phyloP scores from a whole-genome alignment of 1,284 basidiomycete genomes.

The Cutaneotrichosporon mucoides region DNA sequence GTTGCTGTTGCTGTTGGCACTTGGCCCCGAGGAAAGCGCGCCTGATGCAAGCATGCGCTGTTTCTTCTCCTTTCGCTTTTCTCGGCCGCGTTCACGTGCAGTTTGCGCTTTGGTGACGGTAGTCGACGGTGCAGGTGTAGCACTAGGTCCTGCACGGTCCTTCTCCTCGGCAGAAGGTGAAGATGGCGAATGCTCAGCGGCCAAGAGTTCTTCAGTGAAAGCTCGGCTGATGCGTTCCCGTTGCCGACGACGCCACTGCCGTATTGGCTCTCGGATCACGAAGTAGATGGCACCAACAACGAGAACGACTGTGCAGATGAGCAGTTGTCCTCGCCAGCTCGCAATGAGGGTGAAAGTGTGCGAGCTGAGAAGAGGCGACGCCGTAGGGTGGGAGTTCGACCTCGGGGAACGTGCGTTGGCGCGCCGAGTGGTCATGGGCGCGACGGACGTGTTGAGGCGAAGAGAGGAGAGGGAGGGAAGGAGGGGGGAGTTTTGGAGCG shows the following conservation, averaged over 20 bases:
- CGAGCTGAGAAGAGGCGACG: conserved; percentile 30
- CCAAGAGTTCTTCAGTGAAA: conserved; percentile 32
- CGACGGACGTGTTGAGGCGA: not conserved
- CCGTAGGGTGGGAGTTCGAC: not conserved
- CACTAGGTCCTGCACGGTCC: conserved; percentile 8
- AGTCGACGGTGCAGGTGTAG: conserved; percentile 7
- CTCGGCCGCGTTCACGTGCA: conserved; percentile 31
- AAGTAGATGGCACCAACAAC: conserved; percentile 41
- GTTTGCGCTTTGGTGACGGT: conserved; percentile 8
- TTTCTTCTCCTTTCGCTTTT: conserved; percentile 33
- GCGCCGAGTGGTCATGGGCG: conserved; percentile 11
- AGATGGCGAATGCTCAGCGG: conserved; percentile 1
- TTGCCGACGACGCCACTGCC: conserved; percentile 22
- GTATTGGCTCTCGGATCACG: conserved; percentile 34
- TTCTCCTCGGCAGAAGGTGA: conserved; percentile 6
- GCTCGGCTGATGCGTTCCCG: conserved; percentile 28
- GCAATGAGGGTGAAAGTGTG: conserved; percentile 41
- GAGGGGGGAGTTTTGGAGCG: not conserved
- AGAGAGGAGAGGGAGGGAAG: not conserved
- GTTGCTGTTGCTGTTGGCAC: not conserved
- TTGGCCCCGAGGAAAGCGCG: not conserved
- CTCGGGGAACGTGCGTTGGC: not conserved
- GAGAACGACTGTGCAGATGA: conserved; percentile 41
- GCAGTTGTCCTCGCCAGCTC: conserved; percentile 46
- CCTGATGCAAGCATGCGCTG: not conserved